Base-by-base conservation (phyloP, 805 yeast species). In the Starmerella ratchasimensis region DNA sequence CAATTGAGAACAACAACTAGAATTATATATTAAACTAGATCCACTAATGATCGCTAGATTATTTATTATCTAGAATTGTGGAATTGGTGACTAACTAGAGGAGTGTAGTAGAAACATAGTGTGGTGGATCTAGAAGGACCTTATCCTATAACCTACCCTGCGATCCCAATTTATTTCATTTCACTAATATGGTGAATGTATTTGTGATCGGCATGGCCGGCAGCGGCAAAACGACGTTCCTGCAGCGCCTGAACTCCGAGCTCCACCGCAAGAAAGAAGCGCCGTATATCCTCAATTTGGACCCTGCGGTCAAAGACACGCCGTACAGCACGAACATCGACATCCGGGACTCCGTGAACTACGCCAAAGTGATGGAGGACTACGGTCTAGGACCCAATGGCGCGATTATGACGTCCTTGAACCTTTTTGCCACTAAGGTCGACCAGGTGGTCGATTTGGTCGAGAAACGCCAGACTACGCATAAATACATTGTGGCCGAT, bases 381-480 rank as follows among this genome's bases (percentile, higher is more conserved):
- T 63, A 88, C 56, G 79, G 81, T 41, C 60, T 90, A 41, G 99
- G 99, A 0, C 99, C 99, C 11, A 90, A 90, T 55, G 99, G 99
- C 40, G 97, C 97, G 2, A 90, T 90, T 55, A 94, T 93, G 46
- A 90, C 98, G 0, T 82, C 94, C 16, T 65, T 90, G 44, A 90
- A 90, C 55, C 63, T 90, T 36, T 90, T 90, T 55, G 67, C 95
- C 34, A 90, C 99, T 11, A 90, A 90, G 60, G 83, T 90, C 41
- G 99, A 90, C 57, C 98, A 90, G 61, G 96, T 90, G 4, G 75
- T 90, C 34, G 69, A 71, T 27, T 64, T 90, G 27, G 80, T 88
- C 16, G 94, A 84, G 52, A 83, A 84, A 54, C 72, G 88, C 48
- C 62, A 75, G 1, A 49, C 46, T 14, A 57, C 62, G 37, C 67